Conservation (phyloP, 2,329 filamentous ascomycete species). For the Colletotrichum noveboracense region DNA sequence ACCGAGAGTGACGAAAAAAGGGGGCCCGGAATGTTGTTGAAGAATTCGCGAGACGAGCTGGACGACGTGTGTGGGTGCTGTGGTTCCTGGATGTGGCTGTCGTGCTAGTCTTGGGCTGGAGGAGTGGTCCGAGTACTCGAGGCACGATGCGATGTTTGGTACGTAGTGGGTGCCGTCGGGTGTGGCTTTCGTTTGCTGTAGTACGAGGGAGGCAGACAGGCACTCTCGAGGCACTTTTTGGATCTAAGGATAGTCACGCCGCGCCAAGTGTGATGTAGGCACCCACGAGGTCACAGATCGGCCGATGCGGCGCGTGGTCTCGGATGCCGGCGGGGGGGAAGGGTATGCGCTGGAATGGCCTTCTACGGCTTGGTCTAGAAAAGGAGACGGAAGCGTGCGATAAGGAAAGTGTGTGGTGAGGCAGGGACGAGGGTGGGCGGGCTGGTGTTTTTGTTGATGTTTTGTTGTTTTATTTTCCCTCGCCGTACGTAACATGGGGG, state of each 20-base stretch:
- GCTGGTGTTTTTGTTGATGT: slow-evolving; percentile 11
- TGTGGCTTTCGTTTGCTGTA: not conserved
- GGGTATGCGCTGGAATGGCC: not conserved
- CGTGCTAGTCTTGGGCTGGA: slow-evolving; percentile 8
- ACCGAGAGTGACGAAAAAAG: not conserved
- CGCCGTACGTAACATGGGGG: not conserved
- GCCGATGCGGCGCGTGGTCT: slow-evolving; percentile 10
- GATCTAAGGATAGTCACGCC: slow-evolving; percentile 14
- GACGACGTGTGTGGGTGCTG: not conserved
- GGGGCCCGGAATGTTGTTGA: not conserved
- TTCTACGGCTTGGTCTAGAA: not conserved
- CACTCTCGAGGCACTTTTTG: not conserved
- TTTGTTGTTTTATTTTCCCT: not conserved
- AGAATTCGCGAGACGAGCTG: not conserved
- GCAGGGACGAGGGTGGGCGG: not conserved
- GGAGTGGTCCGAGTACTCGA: slow-evolving; percentile 5
- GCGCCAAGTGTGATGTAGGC: slow-evolving; percentile 8
- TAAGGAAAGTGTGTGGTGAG: not conserved
- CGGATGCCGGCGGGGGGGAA: not conserved
- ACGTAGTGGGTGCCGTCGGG: not conserved
- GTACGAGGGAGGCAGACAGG: not conserved
- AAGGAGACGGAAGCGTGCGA: not conserved
- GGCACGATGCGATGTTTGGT: not conserved
- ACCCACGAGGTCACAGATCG: slow-evolving; percentile 19
- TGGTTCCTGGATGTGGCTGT: slow-evolving; percentile 8